Conservation (phyloP, 2,329 filamentous ascomycete species). For the Calonectria henricotiae region DNA sequence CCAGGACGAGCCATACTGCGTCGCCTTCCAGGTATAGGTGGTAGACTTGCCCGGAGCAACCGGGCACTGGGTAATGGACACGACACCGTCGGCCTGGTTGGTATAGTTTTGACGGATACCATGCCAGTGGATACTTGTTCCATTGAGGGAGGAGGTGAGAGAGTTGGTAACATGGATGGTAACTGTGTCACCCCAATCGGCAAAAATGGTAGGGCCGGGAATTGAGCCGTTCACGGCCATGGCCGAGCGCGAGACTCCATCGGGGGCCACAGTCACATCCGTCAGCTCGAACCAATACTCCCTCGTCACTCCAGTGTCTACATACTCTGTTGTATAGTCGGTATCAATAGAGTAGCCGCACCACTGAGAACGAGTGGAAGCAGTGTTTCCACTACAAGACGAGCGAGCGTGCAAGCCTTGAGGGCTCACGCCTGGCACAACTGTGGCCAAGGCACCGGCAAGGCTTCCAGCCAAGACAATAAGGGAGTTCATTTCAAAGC, state of each 20-base stretch:
- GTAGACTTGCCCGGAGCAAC: slow-evolving; percentile 28
- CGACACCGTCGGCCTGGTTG: slow-evolving; percentile 33
- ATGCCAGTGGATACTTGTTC: slow-evolving; percentile 36
- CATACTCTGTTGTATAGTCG: slow-evolving; percentile 62
- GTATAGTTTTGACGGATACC: slow-evolving; percentile 33
- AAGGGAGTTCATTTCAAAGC: slow-evolving; percentile 11
- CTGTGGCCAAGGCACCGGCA: slow-evolving; percentile 21
- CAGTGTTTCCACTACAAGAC: slow-evolving; percentile 52
- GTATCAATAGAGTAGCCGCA: slow-evolving; percentile 67
- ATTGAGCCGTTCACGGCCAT: slow-evolving; percentile 72
- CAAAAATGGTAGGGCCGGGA: slow-evolving; percentile 72
- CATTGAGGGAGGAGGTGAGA: slow-evolving; percentile 61
- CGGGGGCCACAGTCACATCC: slow-evolving; percentile 62
- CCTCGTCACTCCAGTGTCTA: slow-evolving; percentile 67
- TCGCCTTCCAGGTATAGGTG: slow-evolving; percentile 72
- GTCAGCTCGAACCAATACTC: slow-evolving; percentile 67
- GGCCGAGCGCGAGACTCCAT: slow-evolving; percentile 63
- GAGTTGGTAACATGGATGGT: slow-evolving; percentile 70
- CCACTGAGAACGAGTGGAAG: slow-evolving; percentile 60
- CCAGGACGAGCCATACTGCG: slow-evolving; percentile 70
- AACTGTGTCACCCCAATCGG: slow-evolving; percentile 68
- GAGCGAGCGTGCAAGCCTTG: slow-evolving; percentile 25
- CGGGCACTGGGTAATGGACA: slow-evolving; percentile 36
- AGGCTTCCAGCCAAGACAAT: slow-evolving; percentile 18
- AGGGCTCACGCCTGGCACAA: slow-evolving; percentile 9